phyloP scores from a whole-genome alignment of 495 filamentous ascomycete genomes.

The Aspergillus baeticus region DNA sequence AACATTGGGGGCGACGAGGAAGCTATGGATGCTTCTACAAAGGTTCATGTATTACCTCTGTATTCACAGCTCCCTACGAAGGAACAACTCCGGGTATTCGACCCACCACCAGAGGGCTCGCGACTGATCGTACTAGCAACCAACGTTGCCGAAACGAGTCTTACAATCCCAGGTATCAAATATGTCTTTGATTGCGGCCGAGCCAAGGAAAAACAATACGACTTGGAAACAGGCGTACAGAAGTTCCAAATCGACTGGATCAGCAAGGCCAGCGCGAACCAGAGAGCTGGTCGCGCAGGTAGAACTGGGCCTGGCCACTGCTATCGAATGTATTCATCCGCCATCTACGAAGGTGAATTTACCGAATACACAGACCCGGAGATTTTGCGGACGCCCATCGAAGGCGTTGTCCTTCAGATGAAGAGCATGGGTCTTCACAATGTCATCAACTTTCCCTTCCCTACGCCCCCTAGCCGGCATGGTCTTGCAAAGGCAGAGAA shows the following conservation, averaged over 20 bases:
- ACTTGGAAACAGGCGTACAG: slow-evolving; percentile 82
- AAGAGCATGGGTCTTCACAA: slow-evolving; percentile 93
- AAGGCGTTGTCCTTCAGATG: slow-evolving; percentile 88
- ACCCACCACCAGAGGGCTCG: slow-evolving; percentile 77
- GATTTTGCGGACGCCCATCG: slow-evolving; percentile 87
- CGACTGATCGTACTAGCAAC: slow-evolving; percentile 90
- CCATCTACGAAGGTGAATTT: slow-evolving; percentile 91
- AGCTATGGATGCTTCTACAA: slow-evolving; percentile 62
- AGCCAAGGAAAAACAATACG: slow-evolving; percentile 86
- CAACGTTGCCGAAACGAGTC: slow-evolving; percentile 94
- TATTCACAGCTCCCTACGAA: slow-evolving; percentile 94
- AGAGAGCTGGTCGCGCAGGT: slow-evolving; percentile 91
- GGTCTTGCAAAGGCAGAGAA: slow-evolving; percentile 84
- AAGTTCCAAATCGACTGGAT: slow-evolving; percentile 96
- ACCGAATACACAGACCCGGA: slow-evolving; percentile 83
- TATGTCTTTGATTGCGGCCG: slow-evolving; percentile 96
- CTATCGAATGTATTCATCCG: slow-evolving; percentile 90
- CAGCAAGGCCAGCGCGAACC: slow-evolving; percentile 92
- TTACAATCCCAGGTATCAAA: slow-evolving; percentile 93
- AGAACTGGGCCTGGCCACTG: slow-evolving; percentile 96
- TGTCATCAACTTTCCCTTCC: slow-evolving; percentile 96
- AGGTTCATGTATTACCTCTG: slow-evolving; percentile 82
- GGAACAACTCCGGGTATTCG: slow-evolving; percentile 92
- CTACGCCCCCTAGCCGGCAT: slow-evolving; percentile 80
- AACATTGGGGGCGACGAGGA: slow-evolving; percentile 60